phyloP scores from a whole-genome alignment of 306 rosid genomes.

The Coriaria nepalensis region DNA sequence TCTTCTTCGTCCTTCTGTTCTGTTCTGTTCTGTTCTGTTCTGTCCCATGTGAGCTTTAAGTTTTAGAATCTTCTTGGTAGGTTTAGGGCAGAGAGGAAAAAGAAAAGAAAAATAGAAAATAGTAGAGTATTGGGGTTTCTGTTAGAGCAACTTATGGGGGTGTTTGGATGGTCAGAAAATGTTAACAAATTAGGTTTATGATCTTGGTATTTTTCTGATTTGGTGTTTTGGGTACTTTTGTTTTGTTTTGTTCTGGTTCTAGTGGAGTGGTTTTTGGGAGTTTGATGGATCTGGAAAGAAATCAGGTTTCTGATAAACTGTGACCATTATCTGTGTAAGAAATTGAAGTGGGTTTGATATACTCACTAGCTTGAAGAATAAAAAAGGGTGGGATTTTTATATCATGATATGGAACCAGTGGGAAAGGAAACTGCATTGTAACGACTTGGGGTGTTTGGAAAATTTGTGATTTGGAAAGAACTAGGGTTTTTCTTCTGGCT shows the following conservation, averaged over 20 bases:
- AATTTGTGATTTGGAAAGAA: slow-evolving; percentile 18
- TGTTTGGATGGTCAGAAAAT: no score
- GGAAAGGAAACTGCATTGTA: no score
- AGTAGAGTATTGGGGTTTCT: slow-evolving; percentile 5
- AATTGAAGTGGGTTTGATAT: no score
- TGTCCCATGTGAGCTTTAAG: slow-evolving; percentile 19
- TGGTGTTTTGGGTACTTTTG: slow-evolving; percentile 10
- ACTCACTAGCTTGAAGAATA: slow-evolving; percentile 4
- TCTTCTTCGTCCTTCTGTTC: slow-evolving; percentile 37
- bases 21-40: slow-evolving; percentile 31
- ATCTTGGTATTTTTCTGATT: slow-evolving; percentile 66
- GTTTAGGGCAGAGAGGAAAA: slow-evolving; percentile 3
- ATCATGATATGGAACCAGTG: no score
- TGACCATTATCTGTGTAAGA: slow-evolving; percentile 2
- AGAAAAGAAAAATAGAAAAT: not conserved
- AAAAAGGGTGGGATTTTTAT: no score
- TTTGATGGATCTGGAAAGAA: slow-evolving; percentile 18
- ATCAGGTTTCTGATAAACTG: slow-evolving; percentile 16
- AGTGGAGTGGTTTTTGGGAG: slow-evolving; percentile 47
- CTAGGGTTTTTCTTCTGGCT: slow-evolving; percentile 15
- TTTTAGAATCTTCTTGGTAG: slow-evolving; percentile 28
- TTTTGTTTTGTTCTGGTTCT: slow-evolving; percentile 13
- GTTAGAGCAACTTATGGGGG: slow-evolving; percentile 12
- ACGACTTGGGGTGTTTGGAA: slow-evolving; percentile 29
- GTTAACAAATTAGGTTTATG: slow-evolving; percentile 1